Conservation (phyloP, 108 stramenopile species). For the Stephanodiscus triporus region DNA sequence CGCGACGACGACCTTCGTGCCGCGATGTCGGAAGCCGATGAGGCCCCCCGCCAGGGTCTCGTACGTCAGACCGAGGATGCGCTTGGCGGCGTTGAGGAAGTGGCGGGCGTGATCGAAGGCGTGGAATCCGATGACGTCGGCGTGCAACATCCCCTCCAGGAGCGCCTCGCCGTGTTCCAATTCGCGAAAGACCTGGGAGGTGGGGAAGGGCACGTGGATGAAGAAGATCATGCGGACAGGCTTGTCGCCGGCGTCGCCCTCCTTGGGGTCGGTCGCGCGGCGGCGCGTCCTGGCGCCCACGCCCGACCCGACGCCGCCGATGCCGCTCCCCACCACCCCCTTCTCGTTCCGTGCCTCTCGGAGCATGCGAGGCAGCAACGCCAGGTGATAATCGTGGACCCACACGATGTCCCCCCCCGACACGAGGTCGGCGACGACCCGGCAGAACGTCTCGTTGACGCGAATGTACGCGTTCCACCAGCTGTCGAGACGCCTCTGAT, state of each 20-base stretch:
- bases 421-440: constrained; percentile 65
- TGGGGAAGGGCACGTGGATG: constrained; percentile 99
- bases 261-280: constrained; percentile 1
- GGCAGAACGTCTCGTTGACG: constrained; percentile 86
- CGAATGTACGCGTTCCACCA: constrained; percentile 90
- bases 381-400: constrained; percentile 99
- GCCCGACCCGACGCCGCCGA: neutral
- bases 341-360: constrained; percentile 47
- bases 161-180: constrained; percentile 93
- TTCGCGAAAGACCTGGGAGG: constrained; percentile 97
- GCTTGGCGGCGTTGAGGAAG: constrained; percentile 98
- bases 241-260: constrained; percentile 7
- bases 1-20: constrained; percentile 93
- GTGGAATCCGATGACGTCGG: constrained; percentile 99
- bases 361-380: constrained; percentile 90
- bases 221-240: constrained; percentile 93
- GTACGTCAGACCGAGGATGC: constrained; percentile 95
- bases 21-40: constrained; percentile 92
- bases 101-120: constrained; percentile 99
- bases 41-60: constrained; percentile 91
- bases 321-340: constrained; percentile 7
- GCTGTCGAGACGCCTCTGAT: constrained; percentile 79
- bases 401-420: constrained; percentile 84
- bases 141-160: constrained; percentile 95
- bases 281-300: neutral